phyloP scores from a whole-genome alignment of 106 monocot genomes.

The Apostasia shenzhenica region DNA sequence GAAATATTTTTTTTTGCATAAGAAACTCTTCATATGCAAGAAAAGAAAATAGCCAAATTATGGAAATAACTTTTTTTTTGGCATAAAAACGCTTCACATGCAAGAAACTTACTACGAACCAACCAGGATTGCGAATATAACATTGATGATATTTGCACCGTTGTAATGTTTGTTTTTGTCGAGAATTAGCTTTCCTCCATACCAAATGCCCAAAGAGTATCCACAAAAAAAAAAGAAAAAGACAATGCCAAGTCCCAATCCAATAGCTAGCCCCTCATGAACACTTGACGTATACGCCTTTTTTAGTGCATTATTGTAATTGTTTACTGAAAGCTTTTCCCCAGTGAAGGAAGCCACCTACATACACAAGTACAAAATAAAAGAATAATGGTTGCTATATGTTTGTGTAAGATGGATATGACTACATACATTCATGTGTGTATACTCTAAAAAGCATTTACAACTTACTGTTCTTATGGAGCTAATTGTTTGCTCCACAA shows the following conservation, averaged over 20 bases:
- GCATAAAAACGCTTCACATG: background rate
- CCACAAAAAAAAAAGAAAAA: slow-evolving; percentile 31
- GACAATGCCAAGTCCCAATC: slow-evolving; percentile 44
- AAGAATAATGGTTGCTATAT: too few species aligned
- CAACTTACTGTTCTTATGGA: slow-evolving; percentile 41
- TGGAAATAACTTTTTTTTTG: background rate
- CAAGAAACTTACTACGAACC: slow-evolving; percentile 52
- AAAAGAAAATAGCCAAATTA: background rate
- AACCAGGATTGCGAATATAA: slow-evolving; percentile 47
- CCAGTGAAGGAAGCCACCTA: slow-evolving; percentile 86
- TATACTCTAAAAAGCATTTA: background rate
- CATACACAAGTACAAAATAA: background rate
- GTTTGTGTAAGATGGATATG: too few species aligned
- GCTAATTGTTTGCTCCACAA: slow-evolving; percentile 43
- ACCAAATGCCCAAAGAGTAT: slow-evolving; percentile 61
- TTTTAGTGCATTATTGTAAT: slow-evolving; percentile 39
- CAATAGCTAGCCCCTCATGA: slow-evolving; percentile 50
- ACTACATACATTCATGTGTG: background rate
- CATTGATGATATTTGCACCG: slow-evolving; percentile 51
- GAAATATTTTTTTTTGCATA: background rate
- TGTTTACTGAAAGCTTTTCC: slow-evolving; percentile 46
- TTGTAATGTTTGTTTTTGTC: slow-evolving; percentile 40
- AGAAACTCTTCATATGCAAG: background rate
- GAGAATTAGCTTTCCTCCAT: slow-evolving; percentile 50
- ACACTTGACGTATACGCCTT: slow-evolving; percentile 39